These are phyloP conservation scores for Apiospora pterosperma DNA, from an alignment of 2,329 filamentous ascomycete species.

Conservation along the genomic window DNA sequence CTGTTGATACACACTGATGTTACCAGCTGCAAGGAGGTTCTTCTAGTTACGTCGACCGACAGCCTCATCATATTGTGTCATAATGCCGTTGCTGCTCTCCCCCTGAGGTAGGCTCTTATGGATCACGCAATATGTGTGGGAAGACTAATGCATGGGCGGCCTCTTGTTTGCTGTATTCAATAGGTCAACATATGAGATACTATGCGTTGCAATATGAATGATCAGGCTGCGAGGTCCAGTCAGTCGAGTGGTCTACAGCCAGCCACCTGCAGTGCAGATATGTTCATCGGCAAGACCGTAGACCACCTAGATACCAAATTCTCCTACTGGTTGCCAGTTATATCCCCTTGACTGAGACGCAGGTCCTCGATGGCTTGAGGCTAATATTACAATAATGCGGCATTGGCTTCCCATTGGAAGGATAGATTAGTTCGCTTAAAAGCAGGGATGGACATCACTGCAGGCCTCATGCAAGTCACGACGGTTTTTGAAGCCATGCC, in stretches of 20 bases:
- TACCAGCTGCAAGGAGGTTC: not conserved
- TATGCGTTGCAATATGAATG: not conserved
- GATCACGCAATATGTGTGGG: not conserved
- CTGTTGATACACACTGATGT: too few relatives aligned
- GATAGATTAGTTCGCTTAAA: not conserved
- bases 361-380: not conserved
- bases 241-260: not conserved
- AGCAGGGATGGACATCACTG: too few relatives aligned
- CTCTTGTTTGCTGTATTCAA: not conserved
- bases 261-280: not conserved
- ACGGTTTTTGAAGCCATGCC: not conserved
- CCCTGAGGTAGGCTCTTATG: not conserved
- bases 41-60: not conserved
- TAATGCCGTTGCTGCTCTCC: not conserved
- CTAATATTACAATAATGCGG: not conserved
- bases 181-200: too few relatives aligned
- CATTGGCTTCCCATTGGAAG: not conserved
- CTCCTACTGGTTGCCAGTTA: not conserved
- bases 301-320: not conserved
- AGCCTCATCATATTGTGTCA: not conserved
- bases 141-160: not conserved
- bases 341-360: not conserved
- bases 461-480: not conserved
- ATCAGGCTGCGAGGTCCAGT: not conserved
- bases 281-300: not conserved